Conservation (phyloP, 2,329 filamentous ascomycete genomes). For the Monilinia fructigena region DNA sequence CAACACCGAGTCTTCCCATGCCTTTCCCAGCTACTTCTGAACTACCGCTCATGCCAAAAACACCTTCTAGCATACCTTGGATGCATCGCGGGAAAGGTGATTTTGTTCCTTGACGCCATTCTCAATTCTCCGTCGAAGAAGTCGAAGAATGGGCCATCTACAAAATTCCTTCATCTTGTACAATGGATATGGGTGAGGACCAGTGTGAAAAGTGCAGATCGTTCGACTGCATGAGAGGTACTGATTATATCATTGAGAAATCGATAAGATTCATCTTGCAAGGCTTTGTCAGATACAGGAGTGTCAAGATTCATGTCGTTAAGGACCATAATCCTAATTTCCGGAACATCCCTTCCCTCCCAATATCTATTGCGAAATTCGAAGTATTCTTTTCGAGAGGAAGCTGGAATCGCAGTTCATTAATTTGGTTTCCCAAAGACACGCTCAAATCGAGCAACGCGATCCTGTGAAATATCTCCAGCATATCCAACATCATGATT, state of each 20-base stretch:
- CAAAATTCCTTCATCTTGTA: slow-evolving; percentile 75
- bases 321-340: slow-evolving; percentile 78
- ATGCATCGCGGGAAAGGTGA: slow-evolving; percentile 72
- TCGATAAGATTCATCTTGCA: slow-evolving; percentile 74
- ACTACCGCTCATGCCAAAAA: slow-evolving; percentile 74
- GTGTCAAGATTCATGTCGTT: slow-evolving; percentile 94
- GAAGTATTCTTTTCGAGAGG: slow-evolving; percentile 41
- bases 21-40: slow-evolving; percentile 58
- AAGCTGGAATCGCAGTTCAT: slow-evolving; percentile 75
- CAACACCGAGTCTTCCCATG: slow-evolving; percentile 68
- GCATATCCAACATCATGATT: slow-evolving; percentile 98
- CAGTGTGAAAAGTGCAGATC: slow-evolving; percentile 69
- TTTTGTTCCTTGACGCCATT: slow-evolving; percentile 86
- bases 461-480: slow-evolving; percentile 76
- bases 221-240: slow-evolving; percentile 59
- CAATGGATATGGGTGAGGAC: slow-evolving; percentile 86
- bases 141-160: slow-evolving; percentile 78
- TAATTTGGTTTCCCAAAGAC: slow-evolving; percentile 89
- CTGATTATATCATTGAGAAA: slow-evolving; percentile 72
- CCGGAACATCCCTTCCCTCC: slow-evolving; percentile 56
- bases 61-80: slow-evolving; percentile 75
- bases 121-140: slow-evolving; percentile 67
- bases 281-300: slow-evolving; percentile 63
- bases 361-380: slow-evolving; percentile 42
- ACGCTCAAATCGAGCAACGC: slow-evolving; percentile 77